phyloP scores from a whole-genome alignment of 2,329 filamentous ascomycete species.

The Whalleya microplaca region DNA sequence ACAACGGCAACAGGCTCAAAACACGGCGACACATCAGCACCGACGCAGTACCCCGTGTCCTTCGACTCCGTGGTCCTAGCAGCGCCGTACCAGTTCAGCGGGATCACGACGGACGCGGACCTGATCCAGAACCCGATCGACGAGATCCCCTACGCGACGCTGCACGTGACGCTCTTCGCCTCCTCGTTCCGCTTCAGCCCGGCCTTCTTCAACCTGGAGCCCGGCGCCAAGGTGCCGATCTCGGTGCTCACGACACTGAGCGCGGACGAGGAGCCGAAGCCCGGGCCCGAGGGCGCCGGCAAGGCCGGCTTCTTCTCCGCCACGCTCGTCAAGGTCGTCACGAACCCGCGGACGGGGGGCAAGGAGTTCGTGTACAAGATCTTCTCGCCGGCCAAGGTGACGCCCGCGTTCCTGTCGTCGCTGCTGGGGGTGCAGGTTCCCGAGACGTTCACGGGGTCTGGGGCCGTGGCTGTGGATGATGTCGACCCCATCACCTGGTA shows the following conservation, averaged over 20 bases:
- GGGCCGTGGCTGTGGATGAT: slow-evolving; percentile 14
- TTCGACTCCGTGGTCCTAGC: slow-evolving; percentile 87
- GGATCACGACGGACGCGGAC: slow-evolving; percentile 64
- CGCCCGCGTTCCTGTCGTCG: slow-evolving; percentile 54
- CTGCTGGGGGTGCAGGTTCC: slow-evolving; percentile 56
- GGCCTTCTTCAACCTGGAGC: slow-evolving; percentile 69
- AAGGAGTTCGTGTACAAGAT: slow-evolving; percentile 68
- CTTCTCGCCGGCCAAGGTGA: slow-evolving; percentile 61
- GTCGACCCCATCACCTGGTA: slow-evolving; percentile 72
- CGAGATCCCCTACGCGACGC: slow-evolving; percentile 78
- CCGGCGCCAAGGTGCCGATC: slow-evolving; percentile 65
- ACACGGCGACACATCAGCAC: slow-evolving; percentile 24
- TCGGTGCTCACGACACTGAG: slow-evolving; percentile 80
- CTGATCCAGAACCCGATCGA: slow-evolving; percentile 75
- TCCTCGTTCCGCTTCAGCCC: slow-evolving; percentile 75
- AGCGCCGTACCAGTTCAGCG: slow-evolving; percentile 79
- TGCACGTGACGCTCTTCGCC: slow-evolving; percentile 90
- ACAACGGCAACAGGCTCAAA: slow-evolving; percentile 35
- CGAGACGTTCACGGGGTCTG: slow-evolving; percentile 38
- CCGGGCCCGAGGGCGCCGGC: slow-evolving; percentile 64
- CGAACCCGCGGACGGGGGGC: slow-evolving; percentile 60
- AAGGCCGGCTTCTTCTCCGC: slow-evolving; percentile 84
- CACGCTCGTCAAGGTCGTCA: slow-evolving; percentile 68
- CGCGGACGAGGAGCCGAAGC: slow-evolving; percentile 14
- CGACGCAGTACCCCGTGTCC: slow-evolving; percentile 46